A percentile compares a stretch with the other conserved stretches of the same genome.
phyloP scores from a whole-genome alignment of 805 yeast genomes.

The Yamadazyma phyllophila region DNA sequence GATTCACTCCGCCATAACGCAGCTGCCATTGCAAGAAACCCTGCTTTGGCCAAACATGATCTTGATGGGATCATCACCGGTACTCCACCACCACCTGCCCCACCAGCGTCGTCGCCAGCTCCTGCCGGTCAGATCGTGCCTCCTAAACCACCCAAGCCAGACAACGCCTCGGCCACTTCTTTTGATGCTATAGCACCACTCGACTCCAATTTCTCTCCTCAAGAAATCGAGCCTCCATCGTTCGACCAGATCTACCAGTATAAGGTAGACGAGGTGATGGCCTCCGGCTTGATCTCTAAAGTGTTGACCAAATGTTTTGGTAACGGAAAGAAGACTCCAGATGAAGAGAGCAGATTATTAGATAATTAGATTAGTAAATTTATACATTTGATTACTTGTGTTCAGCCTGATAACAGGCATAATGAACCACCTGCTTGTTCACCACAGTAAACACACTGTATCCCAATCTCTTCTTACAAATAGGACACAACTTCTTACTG shows the following conservation, averaged over 20 bases:
- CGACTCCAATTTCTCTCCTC: slow-evolving; percentile 22
- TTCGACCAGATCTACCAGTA: slow-evolving; percentile 25
- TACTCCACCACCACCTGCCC: slow-evolving; percentile 21
- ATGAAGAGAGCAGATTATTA: slow-evolving; percentile 6
- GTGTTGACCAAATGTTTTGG: slow-evolving; percentile 1
- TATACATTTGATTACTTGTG: not conserved
- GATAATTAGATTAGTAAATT: not conserved
- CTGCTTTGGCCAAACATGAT: slow-evolving; percentile 30
- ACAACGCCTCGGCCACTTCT: slow-evolving; percentile 18
- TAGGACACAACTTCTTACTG: slow-evolving; percentile 46
- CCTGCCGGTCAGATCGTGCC: slow-evolving; percentile 5
- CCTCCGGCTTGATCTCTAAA: slow-evolving; percentile 9
- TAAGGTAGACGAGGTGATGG: slow-evolving; percentile 20
- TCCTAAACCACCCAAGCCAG: slow-evolving; percentile 23
- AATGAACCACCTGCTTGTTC: slow-evolving; percentile 49
- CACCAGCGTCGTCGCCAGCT: slow-evolving; percentile 1
- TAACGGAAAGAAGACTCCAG: not conserved
- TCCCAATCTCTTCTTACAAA: slow-evolving; percentile 59
- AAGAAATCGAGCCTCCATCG: slow-evolving; percentile 36
- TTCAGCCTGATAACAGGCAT: slow-evolving; percentile 43
- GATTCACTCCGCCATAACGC: slow-evolving; percentile 29
- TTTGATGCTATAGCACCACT: slow-evolving; percentile 17
- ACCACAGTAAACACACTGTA: slow-evolving; percentile 53
- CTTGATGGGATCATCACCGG: slow-evolving; percentile 32
- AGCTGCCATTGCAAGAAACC: slow-evolving; percentile 46